Base-by-base conservation (phyloP, 345 rosid species). In the Gossypium stocksii region DNA sequence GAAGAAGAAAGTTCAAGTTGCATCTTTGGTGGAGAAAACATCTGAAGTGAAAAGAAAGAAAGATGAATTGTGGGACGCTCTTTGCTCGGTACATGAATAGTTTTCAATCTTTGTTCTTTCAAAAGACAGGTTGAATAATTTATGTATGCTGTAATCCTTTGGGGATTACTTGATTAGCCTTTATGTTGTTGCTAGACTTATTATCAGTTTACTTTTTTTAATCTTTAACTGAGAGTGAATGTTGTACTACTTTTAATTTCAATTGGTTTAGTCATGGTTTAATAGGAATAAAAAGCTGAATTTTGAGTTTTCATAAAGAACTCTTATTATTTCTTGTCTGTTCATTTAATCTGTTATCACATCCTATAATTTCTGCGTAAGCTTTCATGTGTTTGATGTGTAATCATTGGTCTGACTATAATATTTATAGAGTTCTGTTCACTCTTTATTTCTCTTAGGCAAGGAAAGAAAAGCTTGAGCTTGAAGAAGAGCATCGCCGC, bases 1-100 rank as follows among this genome's bases (percentile, higher is more conserved):
- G 59, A 81, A 95, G 85, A 93, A 93, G 93, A 95, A 90, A 80
- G 86, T 87, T 76, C 85, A 86, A 81, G 88, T 88, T 73, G 87
- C 85, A 38, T 73, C 81, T 66, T 81, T 95, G 89, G 76, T 89
- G 89, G 86, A 86, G 63, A 86, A 81, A 77, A 88, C 97, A 75
- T 77, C 87, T 22, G 90, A 87, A 76, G 91, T 87, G 85, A 89
- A 83, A 81, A 87, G 84, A 83, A 90, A 79, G 78, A 87, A 89
- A 84, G 86, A 86, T 80, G 89, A 82, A 73, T 80, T 88, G 72
- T 82, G 77, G 73, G 86, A 93, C 56, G 75, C 80, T 69, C 79
- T 85, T 69, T 82, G 89, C 73, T 67, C 71, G 98, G 99, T 95
- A 78, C 77, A 86, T 78, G 63, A 80, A 66, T 53, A 22, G 2